Conservation (phyloP, 768 basidiomycete genomes). For the Tephrocybe rancida region DNA sequence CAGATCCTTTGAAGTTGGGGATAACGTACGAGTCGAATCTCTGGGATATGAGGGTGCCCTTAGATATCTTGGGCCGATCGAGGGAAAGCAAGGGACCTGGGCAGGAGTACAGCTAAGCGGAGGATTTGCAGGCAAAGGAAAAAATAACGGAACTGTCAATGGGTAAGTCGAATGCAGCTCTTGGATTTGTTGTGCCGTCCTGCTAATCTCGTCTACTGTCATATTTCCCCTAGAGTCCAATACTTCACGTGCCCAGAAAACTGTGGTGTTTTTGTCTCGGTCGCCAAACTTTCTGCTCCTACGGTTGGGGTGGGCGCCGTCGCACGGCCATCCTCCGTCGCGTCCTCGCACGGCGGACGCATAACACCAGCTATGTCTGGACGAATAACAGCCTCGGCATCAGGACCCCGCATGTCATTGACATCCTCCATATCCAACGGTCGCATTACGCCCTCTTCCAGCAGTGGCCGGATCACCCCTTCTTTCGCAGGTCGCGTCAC, state of each 20-base stretch:
- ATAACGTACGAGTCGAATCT: slow-evolving; percentile 84
- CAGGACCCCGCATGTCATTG: slow-evolving; percentile 29
- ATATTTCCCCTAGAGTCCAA: slow-evolving; percentile 50
- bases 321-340: slow-evolving; percentile 74
- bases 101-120: slow-evolving; percentile 90
- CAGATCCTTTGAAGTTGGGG: slow-evolving; percentile 67
- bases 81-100: slow-evolving; percentile 89
- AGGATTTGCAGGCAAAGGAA: slow-evolving; percentile 88
- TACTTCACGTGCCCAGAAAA: slow-evolving; percentile 87
- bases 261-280: slow-evolving; percentile 91
- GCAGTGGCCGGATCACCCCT: slow-evolving; percentile 57
- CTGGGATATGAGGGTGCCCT: slow-evolving; percentile 87
- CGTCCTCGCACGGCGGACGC: slow-evolving; percentile 68
- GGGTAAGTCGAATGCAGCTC: slow-evolving; percentile 61
- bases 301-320: slow-evolving; percentile 60
- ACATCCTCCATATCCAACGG: slow-evolving; percentile 41
- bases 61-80: slow-evolving; percentile 81
- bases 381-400: slow-evolving; percentile 51
- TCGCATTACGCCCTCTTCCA: slow-evolving; percentile 40
- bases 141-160: slow-evolving; percentile 89
- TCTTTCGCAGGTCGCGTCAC: slow-evolving; percentile 39
- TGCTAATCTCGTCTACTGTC: slow-evolving; percentile 4
- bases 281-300: slow-evolving; percentile 77
- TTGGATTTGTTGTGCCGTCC: slow-evolving; percentile 16
- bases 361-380: slow-evolving; percentile 60